Evolutionary conservation across 306 rosid genomes (phyloP), one percentile per base, ranked within the genome.

Genomic region (Cajanus cajan): DNA sequence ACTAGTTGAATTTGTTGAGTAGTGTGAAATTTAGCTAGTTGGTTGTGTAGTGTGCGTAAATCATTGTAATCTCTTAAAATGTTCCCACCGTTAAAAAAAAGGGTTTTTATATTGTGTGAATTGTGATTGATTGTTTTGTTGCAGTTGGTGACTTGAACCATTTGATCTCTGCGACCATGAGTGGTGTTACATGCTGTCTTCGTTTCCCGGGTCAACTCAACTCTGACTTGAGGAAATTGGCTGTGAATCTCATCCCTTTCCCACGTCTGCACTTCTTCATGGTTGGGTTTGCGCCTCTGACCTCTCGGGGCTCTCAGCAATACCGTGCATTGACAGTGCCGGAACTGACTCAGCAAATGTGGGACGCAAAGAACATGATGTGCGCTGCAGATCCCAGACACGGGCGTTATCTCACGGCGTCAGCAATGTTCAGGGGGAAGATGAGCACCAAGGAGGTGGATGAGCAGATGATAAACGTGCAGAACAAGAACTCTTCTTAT

Each of bases 301-400:
- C 90, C 57, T 87, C 90, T 39, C 89, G 90, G 19, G 88, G 90
- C 75, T 87, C 90, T 47, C 90, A 87, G 82, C 87, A 77, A 71
- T 87, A 87, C 63, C 90, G 89, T 10, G 90, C 90, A 31, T 68
- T 87, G 62, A 87, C 89, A 1, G 90, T 87, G 25, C 90, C 90
- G 0, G 90, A 87, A 58, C 82, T 87, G 71, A 87, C 90, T 24
- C 90, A 87, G 62, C 90, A 87, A 74, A 87, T 87, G 90, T 87
- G 90, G 90, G 90, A 87, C 58, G 67, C 90, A 57, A 87, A 87
- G 74, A 87, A 87, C 83, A 85, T 87, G 90, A 87, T 87, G 90
- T 87, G 90, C 48, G 90, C 90, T 12, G 90, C 90, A 55, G 90
- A 87, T 77, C 90, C 90, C 21, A 71, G 90, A 40, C 90, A 87